A percentile compares a stretch with the other conserved stretches of the same genome.
These are phyloP conservation scores for Dendrobium officinale DNA, from an alignment of 106 monocot genomes.

Conservation along the genomic window DNA sequence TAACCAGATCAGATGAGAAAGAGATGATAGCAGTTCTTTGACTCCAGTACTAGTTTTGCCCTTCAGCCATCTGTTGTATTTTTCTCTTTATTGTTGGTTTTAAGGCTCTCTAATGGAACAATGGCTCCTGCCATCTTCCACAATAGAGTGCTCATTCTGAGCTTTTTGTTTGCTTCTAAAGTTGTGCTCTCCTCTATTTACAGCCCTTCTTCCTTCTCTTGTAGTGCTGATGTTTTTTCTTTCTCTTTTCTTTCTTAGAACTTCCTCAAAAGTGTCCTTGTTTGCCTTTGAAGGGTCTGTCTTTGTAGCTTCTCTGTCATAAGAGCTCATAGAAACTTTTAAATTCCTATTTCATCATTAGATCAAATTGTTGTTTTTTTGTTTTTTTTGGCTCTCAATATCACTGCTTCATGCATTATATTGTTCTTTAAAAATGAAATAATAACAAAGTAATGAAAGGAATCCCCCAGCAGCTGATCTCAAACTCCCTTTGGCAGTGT, in stretches of 20 bases:
- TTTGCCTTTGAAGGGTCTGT: not conserved
- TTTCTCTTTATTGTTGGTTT: not conserved
- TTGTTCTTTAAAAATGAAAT: too few relatives aligned
- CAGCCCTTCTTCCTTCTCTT: not conserved
- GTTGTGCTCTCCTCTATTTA: not conserved
- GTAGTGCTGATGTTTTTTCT: not conserved
- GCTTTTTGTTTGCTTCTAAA: slow-evolving; percentile 6
- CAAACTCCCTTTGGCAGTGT: too few relatives aligned
- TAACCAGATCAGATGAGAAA: not conserved
- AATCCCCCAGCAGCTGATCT: too few relatives aligned
- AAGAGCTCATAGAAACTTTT: not conserved
- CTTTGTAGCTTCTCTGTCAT: not conserved
- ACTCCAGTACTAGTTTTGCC: slow-evolving; percentile 8
- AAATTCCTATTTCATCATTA: not conserved
- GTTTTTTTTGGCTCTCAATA: not conserved
- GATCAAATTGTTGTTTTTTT: not conserved
- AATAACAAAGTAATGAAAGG: too few relatives aligned
- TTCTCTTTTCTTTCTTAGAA: not conserved
- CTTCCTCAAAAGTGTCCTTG: not conserved
- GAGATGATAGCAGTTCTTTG: not conserved
- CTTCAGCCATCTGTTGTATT: not conserved
- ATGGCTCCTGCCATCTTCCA: not conserved
- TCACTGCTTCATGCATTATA: not conserved
- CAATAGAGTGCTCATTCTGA: not conserved
- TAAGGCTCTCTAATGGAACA: not conserved